Evolutionary conservation across 225 moss, liverwort and hornwort genomes (phyloP), one percentile per base, ranked within the genome.

Genomic region (Physcomitrium patens): DNA sequence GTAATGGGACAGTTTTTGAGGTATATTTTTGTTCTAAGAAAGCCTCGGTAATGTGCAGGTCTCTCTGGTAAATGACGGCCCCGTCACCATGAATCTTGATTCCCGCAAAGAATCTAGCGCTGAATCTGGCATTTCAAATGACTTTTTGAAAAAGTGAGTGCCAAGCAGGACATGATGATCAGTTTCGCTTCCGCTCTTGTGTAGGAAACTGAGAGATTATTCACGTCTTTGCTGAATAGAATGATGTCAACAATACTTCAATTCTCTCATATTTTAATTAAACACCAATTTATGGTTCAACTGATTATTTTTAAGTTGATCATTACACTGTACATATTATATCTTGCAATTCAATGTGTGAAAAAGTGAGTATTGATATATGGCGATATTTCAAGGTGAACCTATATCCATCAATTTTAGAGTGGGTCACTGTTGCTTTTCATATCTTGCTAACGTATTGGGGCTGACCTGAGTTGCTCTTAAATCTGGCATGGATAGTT

Each of bases 11-110:
- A n/a, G 7, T 55, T 28, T 61, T 27, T n/a, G 50, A 14, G 50
- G 49, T 23, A 53, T 54, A 47, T 16, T 42, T 55, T 3, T 44
- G 31, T 51, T 43, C 57, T 22, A 44, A 26, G 15, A 53, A 31
- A 9, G 13, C 49, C 11, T 41, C 23, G 45, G 24, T 28, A 10
- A 51, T 76, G 51, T 71, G 89, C 87, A 95, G 92, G 87, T 95
- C 10, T 91, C 91, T 76, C 69, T 92, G 60, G 87, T 91, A 37
- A 95, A 95, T 80, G 89, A 95, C 74, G 94, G 92, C 28, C 92
- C 91, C 5, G 91, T 95, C 14, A 95, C 94, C 10, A 91, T 92
- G 63, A 90, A 89, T 60, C 84, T 95, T 8, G 92, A 95, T 70
- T 89, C 92, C 52, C 82, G 80, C 64, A 92, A 86, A 81, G 70